Conservation (phyloP, 441 rosid genomes). For the Eugenia klotzschiana region DNA sequence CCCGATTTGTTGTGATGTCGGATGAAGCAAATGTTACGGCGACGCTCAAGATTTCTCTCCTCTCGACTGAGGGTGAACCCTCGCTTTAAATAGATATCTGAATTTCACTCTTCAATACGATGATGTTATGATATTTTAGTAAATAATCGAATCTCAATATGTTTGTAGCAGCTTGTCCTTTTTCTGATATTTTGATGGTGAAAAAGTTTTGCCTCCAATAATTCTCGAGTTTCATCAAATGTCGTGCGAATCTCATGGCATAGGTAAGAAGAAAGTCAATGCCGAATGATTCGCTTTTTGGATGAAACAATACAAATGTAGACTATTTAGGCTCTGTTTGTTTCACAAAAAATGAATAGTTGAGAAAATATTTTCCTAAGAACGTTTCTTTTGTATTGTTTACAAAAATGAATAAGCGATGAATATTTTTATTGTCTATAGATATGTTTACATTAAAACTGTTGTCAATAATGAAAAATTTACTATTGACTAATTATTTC, state of each 20-base stretch:
- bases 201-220: neutral
- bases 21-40: rapidly evolving
- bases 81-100: neutral
- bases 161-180: neutral
- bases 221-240: neutral
- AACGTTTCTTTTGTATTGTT: no score
- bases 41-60: neutral
- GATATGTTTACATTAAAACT: no score
- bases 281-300: neutral
- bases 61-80: neutral
- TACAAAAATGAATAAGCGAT: no score
- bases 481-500: no score
- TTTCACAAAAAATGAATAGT: no score
- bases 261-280: neutral
- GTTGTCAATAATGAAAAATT: no score
- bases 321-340: neutral
- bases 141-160: neutral
- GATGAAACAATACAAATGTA: neutral
- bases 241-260: neutral
- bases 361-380: no score
- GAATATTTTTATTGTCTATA: no score
- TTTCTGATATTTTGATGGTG: neutral
- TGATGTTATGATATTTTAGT: rapidly evolving
- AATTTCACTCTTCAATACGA: neutral
- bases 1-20: rapidly evolving